Evolutionary conservation across 2,329 filamentous ascomycete species (phyloP).

Genomic region (Colletotrichum lini): DNA sequence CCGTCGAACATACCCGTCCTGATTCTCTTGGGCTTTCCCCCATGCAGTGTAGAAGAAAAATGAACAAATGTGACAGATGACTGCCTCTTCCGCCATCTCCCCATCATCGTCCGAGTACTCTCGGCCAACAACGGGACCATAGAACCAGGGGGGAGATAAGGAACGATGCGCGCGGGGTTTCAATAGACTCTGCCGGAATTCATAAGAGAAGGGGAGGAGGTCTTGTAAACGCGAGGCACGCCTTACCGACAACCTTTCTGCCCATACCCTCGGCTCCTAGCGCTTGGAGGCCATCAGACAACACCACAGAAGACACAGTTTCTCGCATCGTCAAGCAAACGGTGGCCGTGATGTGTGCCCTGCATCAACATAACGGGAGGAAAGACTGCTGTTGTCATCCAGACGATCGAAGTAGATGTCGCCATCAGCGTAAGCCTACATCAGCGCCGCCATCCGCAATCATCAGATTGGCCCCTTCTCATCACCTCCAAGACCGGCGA

Average conservation of each 20-base stretch:
- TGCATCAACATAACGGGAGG: neutral
- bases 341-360: too few relatives aligned
- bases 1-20: too few relatives aligned
- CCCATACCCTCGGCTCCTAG: neutral
- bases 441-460: neutral
- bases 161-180: neutral
- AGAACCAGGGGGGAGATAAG: neutral
- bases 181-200: too few relatives aligned
- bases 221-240: neutral
- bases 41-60: neutral
- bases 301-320: neutral
- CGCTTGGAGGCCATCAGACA: neutral
- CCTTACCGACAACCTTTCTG: neutral
- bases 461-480: too few relatives aligned
- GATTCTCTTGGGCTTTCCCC: too few relatives aligned
- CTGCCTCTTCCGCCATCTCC: neutral
- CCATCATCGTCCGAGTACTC: neutral
- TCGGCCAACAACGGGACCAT: neutral
- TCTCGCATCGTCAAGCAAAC: too few relatives aligned
- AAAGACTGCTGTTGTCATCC: too few relatives aligned
- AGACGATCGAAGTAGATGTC: neutral
- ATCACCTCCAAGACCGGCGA: too few relatives aligned
- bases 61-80: neutral
- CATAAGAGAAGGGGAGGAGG: neutral
- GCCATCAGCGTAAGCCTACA: too few relatives aligned